Percentiles rank a stretch among this genome's conserved stretches.
These are phyloP conservation scores for Triglochin maritima DNA, from an alignment of 106 monocot genomes.

Conservation along the genomic window DNA sequence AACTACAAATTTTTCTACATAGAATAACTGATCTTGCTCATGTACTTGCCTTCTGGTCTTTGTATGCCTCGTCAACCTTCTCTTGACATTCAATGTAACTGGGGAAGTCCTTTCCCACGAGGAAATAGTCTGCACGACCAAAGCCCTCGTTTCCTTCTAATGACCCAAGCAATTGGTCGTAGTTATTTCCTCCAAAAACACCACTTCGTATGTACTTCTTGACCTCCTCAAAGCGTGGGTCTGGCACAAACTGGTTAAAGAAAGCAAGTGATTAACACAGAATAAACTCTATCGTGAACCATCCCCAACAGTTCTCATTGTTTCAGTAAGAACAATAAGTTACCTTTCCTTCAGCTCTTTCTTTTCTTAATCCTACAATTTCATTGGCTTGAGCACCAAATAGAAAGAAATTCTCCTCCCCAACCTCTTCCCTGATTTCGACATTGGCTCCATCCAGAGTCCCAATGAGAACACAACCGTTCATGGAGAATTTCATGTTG, in stretches of 20 bases:
- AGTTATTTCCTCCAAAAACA: slow-evolving; percentile 59
- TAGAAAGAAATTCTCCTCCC: slow-evolving; percentile 30
- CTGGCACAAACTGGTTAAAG: slow-evolving; percentile 76
- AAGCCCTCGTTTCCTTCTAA: slow-evolving; percentile 94
- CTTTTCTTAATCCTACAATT: slow-evolving; percentile 71
- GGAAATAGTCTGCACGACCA: slow-evolving; percentile 97
- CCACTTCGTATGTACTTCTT: slow-evolving; percentile 85
- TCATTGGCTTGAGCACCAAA: slow-evolving; percentile 95
- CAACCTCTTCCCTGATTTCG: slow-evolving; percentile 95
- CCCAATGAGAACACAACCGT: slow-evolving; percentile 96
- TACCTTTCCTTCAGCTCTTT: slow-evolving; percentile 93
- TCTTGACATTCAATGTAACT: slow-evolving; percentile 89
- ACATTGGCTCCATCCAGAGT: slow-evolving; percentile 98
- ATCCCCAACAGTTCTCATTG: too few species aligned
- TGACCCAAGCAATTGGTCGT: slow-evolving; percentile 72
- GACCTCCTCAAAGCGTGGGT: slow-evolving; percentile 83
- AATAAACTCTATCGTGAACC: background rate
- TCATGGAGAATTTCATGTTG: slow-evolving; percentile 99
- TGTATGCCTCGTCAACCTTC: slow-evolving; percentile 76
- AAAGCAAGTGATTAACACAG: background rate
- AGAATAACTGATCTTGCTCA: background rate
- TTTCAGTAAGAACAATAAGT: background rate
- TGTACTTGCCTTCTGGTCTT: slow-evolving; percentile 72
- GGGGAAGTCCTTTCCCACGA: slow-evolving; percentile 99
- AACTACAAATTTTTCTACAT: background rate